Conservation (phyloP, 805 yeast species). For the Limtongia smithiae region DNA sequence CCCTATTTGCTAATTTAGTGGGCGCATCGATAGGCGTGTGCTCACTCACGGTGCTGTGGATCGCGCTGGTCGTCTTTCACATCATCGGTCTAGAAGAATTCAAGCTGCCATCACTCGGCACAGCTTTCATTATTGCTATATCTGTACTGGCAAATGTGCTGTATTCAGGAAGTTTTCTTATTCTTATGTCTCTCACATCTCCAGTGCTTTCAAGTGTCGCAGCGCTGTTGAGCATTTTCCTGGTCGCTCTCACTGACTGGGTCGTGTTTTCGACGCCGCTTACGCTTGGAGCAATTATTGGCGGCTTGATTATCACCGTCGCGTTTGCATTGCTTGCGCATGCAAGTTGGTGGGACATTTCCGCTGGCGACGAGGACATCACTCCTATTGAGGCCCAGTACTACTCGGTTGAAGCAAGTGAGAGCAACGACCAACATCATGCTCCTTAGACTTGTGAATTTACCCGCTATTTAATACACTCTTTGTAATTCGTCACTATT, state of each 20-base stretch:
- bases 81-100: constrained; percentile 56
- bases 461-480: too few species aligned
- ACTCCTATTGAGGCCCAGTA: too few species aligned
- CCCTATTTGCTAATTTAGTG: constrained; percentile 73
- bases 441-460: too few species aligned
- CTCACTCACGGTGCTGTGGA: constrained; percentile 51
- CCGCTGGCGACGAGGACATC: constrained; percentile 4
- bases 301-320: constrained; percentile 62
- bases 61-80: constrained; percentile 49
- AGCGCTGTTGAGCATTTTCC: constrained; percentile 67
- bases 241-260: constrained; percentile 79
- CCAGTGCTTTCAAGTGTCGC: constrained; percentile 74
- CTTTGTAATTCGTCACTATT: too few species aligned
- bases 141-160: constrained; percentile 62
- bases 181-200: constrained; percentile 77
- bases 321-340: constrained; percentile 61
- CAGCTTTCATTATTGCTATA: constrained; percentile 46
- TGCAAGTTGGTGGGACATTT: constrained; percentile 41
- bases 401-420: background rate
- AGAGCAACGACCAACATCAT: constrained; percentile 7
- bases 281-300: constrained; percentile 55
- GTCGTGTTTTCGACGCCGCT: constrained; percentile 56
- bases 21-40: constrained; percentile 64
- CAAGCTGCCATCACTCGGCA: constrained; percentile 45
- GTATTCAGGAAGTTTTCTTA: constrained; percentile 68